Conservation (phyloP, 306 rosid species). For the Sicyos baderoa region DNA sequence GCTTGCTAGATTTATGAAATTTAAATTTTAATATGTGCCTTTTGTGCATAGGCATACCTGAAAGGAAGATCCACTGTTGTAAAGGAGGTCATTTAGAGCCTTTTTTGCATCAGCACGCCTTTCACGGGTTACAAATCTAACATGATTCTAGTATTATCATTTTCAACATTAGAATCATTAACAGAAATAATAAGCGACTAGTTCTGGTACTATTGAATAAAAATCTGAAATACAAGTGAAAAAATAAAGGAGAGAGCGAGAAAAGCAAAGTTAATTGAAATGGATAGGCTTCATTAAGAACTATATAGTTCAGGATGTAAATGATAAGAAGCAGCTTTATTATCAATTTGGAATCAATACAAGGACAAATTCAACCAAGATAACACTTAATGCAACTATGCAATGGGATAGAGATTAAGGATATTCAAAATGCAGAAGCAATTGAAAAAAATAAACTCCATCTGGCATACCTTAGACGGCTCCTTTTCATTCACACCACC, state of each 20-base stretch:
- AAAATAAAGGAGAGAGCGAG: not conserved
- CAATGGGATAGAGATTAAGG: constrained; percentile 16
- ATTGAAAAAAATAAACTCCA: not conserved
- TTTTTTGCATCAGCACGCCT: constrained; percentile 83
- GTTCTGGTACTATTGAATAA: not conserved
- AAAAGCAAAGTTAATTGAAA: not conserved
- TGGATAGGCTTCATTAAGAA: not conserved
- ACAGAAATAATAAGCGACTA: not conserved
- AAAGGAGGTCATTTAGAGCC: constrained; percentile 69
- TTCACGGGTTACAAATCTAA: constrained; percentile 55
- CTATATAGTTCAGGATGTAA: not conserved
- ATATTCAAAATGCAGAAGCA: not conserved
- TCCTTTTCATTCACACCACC: not conserved
- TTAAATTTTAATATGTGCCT: not conserved
- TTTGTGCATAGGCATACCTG: constrained; percentile 27
- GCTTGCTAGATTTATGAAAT: not conserved
- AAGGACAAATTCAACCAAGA: not conserved
- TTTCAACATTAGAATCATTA: constrained; percentile 15
- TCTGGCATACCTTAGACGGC: constrained; percentile 5
- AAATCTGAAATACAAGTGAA: not conserved
- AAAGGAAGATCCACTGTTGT: constrained; percentile 44
- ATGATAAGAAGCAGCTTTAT: no score
- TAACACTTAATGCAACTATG: not conserved
- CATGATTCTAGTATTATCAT: constrained; percentile 42
- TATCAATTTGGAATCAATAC: no score